Percentiles rank a stretch among this genome's conserved stretches.
These are phyloP conservation scores for Dillenia suffruticosa DNA, from an alignment of 164 flowering plant species.

Conservation along the genomic window DNA sequence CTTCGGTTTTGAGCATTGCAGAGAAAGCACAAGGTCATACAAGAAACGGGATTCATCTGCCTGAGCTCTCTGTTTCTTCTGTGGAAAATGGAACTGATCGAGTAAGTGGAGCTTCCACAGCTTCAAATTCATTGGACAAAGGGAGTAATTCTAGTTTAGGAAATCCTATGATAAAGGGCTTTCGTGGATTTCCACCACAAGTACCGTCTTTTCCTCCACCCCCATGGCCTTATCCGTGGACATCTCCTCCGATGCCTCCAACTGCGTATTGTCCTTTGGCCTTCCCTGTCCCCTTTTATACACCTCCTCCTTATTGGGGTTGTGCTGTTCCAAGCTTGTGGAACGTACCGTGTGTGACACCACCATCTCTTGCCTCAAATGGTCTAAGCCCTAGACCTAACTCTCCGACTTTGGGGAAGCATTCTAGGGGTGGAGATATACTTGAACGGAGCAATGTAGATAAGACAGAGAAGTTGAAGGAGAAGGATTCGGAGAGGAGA, in stretches of 20 bases:
- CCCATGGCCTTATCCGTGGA: conserved; percentile 31
- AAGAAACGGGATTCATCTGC: conserved; percentile 13
- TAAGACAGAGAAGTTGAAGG: conserved; percentile 6
- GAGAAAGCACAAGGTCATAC: conserved; percentile 10
- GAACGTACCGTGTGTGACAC: conserved; percentile 15
- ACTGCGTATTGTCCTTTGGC: conserved; percentile 23
- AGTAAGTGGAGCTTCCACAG: conserved; percentile 15
- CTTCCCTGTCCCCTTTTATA: conserved; percentile 31
- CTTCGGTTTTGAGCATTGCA: conserved; percentile 17
- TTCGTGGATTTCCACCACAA: conserved; percentile 18
- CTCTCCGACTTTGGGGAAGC: conserved; percentile 39
- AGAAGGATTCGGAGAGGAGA: conserved; percentile 11
- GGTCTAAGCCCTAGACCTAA: conserved; percentile 11
- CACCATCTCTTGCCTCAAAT: conserved; percentile 5
- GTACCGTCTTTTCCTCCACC: conserved; percentile 21
- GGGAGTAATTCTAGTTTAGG: conserved; percentile 5
- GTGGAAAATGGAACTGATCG: conserved; percentile 17
- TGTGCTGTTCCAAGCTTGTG: conserved; percentile 27
- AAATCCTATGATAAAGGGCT: not conserved
- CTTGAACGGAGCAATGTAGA: conserved; percentile 9
- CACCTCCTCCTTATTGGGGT: conserved; percentile 29
- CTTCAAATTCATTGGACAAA: conserved; percentile 12
- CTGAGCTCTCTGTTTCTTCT: conserved; percentile 11
- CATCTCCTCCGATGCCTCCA: conserved; percentile 17
- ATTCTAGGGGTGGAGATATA: conserved; percentile 30